Evolutionary conservation across 805 yeast species (phyloP), one percentile per base, ranked within the genome.

Genomic region (Starmera caribaea): DNA sequence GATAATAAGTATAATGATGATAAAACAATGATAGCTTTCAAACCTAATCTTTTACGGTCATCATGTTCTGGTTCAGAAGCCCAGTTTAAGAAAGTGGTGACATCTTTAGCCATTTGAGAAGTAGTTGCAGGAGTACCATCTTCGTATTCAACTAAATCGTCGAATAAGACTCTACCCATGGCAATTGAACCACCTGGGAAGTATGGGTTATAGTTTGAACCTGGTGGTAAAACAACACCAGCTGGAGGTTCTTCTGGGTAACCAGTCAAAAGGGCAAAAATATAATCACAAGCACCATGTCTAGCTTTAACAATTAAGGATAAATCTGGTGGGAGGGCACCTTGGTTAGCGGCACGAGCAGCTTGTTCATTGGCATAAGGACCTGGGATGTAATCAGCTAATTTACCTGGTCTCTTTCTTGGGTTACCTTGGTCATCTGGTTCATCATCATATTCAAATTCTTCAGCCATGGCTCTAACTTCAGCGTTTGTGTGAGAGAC

Each of bases 131-230:
- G 96, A 44, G 98, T 92, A 61, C 98, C 98, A 64, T 92, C 98
- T 65, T 92, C 98, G 69, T 80, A 92, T 73, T 92, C 98, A 49
- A 92, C 98, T 59, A 92, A 74, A 50, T 86, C 98, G 62, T 92
- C 98, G 55, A 89, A 92, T 65, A 92, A 74, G 44, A 90, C 97
- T 73, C 98, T 85, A 62, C 86, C 97, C 98, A 92, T 92, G 54
- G 96, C 98, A 72, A 92, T 90, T 34, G 97, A 76, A 51, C 98
- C 97, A 70, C 97, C 97, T 64, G 98, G 97, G 96, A 92, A 92
- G 76, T 92, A 92, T 59, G 98, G 98, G 77, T 92, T 92, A 72
- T 92, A 92, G 81, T 92, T 92, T 46, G 95, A 66, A 49, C 98
- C 98, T 46, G 86, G 83, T 43, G 97, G 94, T 55, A 92, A 73